Base-by-base conservation (phyloP, 768 basidiomycete genomes). In the Mycena maculata region DNA sequence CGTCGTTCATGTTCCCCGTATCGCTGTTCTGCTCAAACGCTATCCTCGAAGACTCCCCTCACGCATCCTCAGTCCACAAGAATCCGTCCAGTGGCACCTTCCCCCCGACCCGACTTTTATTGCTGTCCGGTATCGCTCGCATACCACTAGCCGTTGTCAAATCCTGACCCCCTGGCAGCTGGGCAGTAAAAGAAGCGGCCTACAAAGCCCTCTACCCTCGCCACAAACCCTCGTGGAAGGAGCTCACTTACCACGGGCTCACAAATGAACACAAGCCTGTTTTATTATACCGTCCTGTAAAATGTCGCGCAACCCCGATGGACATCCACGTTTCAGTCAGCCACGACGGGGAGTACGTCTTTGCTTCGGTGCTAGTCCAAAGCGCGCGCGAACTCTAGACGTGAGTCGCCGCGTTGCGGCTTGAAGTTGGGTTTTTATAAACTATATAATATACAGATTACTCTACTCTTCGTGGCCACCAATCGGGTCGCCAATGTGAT, bases 111-210 rank as follows among this genome's bases (percentile, higher is more conserved):
- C 79, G 8, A 84, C 81, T 16, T 95, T 89, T 74, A 80, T 95
- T 22, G 90, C 89, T 33, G 91, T 94, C 41, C 86, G 94, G 94
- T 94, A 74, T 23, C 87, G 56, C 16, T 31, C 12, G 31, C 28
- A 53, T 33, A 7, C 22, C 22, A 42, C 31, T 15, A 41, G 22
- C 18, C 44, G 23, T 18, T 33, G 16, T 27, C 25, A 22, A 68
- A 53, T 65, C 22, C 67, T 28, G 60, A 20, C 30, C 45, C 52
- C 22, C 28, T 71, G n/a, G n/a, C n/a, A 95, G 94, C 18, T 96
- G 93, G 92, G 83, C 88, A 33, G 85, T 92, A 22, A 96, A 96
- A 71, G 94, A 96, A 77, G 92, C 94, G 0, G 88, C 90, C 0
- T 96, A 95, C 81, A 96, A 96, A 74, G 94, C 94, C 0, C 73